A percentile compares a stretch with the other conserved stretches of the same genome.
phyloP scores from a whole-genome alignment of 2,329 filamentous ascomycete species.

The Alternaria ethzedia region DNA sequence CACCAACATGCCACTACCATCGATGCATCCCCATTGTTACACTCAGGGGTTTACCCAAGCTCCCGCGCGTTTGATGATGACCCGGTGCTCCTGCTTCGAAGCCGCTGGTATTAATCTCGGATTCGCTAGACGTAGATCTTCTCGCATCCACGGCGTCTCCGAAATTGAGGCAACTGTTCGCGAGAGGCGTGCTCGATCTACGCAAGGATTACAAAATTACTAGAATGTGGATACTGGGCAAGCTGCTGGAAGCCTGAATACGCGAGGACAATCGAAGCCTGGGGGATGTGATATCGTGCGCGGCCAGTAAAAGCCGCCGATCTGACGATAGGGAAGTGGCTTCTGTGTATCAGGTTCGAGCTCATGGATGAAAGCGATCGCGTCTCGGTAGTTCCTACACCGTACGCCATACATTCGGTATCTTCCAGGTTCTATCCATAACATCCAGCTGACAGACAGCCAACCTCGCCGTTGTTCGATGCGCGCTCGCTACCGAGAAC shows the following conservation, averaged over 20 bases:
- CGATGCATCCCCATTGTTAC: neutral
- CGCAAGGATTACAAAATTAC: neutral
- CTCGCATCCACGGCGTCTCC: neutral
- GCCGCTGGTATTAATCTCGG: neutral
- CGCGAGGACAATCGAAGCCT: neutral
- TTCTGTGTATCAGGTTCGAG: neutral
- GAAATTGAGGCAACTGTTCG: neutral
- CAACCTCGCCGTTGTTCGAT: neutral
- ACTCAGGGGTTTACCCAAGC: neutral
- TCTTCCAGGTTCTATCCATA: neutral
- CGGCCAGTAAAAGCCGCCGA: neutral
- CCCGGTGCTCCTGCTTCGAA: neutral
- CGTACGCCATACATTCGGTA: neutral
- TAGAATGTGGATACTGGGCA: neutral
- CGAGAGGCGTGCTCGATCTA: neutral
- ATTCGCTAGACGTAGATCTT: constrained; percentile 3
- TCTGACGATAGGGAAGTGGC: neutral
- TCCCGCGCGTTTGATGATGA: neutral
- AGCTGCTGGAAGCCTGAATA: neutral
- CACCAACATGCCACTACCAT: neutral
- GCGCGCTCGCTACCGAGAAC: constrained; percentile 5
- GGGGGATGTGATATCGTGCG: neutral
- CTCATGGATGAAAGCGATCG: neutral
- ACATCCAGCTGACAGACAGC: neutral
- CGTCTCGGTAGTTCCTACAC: neutral